phyloP scores from a whole-genome alignment of 495 filamentous ascomycete genomes.

The Friedmanniomyces endolithicus region DNA sequence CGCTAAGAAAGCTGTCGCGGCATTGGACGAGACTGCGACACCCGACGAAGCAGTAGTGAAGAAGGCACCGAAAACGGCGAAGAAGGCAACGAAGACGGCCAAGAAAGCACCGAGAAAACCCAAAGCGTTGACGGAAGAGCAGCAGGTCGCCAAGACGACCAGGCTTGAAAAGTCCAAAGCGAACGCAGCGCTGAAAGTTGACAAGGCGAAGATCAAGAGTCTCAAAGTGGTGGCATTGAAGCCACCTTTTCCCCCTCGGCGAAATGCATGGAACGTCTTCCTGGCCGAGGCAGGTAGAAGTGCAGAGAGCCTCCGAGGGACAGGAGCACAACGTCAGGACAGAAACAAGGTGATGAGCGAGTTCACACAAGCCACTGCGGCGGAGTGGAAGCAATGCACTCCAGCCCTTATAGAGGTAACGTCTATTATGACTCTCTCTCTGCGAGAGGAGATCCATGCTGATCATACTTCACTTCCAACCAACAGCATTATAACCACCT shows the following conservation, averaged over 20 bases:
- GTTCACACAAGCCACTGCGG: background rate
- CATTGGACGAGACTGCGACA: too few species aligned
- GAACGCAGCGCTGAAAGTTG: background rate
- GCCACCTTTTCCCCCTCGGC: conserved; percentile 1
- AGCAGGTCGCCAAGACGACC: conserved; percentile 1
- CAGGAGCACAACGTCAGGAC: background rate
- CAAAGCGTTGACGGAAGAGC: conserved; percentile 16
- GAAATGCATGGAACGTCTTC: conserved; percentile 21
- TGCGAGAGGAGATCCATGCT: too few species aligned
- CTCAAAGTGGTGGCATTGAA: conserved; percentile 18
- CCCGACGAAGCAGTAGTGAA: too few species aligned
- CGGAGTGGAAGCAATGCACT: background rate
- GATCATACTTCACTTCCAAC: background rate
- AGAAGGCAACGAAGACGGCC: too few species aligned
- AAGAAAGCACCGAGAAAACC: background rate
- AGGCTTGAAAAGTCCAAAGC: conserved; percentile 10
- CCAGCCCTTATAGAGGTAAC: conserved; percentile 15
- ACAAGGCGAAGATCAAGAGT: conserved; percentile 15
- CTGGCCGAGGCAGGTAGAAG: conserved; percentile 10
- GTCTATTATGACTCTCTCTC: background rate
- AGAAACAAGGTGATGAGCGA: background rate
- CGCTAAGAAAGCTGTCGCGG: background rate
- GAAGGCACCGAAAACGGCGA: too few species aligned
- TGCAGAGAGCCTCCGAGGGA: background rate
- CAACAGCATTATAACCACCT: conserved; percentile 39